A percentile compares a stretch with the other conserved stretches of the same genome.
Conservation (phyloP, 495 filamentous ascomycete species). For the Parathielavia hyrcaniae region DNA sequence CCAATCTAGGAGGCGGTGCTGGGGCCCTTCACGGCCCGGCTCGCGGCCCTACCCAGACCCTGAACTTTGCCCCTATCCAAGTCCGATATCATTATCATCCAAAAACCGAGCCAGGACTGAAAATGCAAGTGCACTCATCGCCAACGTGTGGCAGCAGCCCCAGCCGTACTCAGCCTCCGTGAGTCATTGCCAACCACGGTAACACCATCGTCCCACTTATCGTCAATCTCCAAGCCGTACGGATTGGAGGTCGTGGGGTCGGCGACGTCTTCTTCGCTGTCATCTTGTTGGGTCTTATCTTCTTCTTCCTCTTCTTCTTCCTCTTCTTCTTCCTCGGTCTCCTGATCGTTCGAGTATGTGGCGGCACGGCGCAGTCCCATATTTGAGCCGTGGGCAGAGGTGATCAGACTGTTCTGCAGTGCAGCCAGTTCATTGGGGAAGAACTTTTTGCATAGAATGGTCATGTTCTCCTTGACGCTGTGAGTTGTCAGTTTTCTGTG, state of each 20-base stretch:
- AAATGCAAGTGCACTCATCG: neutral
- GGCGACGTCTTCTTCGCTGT: neutral
- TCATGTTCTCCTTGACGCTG: conserved; percentile 15
- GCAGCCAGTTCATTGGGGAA: conserved; percentile 3
- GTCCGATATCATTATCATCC: too few relatives aligned
- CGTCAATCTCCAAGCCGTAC: neutral
- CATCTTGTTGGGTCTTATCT: neutral
- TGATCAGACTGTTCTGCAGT: neutral
- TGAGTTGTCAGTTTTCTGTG: neutral
- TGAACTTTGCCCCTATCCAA: too few relatives aligned
- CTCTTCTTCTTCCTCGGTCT: conserved; percentile 3
- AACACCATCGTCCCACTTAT: neutral
- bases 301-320: conserved; percentile 10
- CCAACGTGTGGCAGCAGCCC: neutral
- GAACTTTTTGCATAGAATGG: conserved; percentile 8
- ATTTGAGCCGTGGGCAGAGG: neutral
- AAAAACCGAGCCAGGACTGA: too few relatives aligned
- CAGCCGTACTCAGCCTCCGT: neutral
- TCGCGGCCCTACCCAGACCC: too few relatives aligned
- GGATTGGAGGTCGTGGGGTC: neutral
- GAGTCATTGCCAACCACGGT: neutral
- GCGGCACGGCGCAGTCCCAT: neutral
- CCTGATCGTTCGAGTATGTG: neutral
- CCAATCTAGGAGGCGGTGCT: too few relatives aligned
- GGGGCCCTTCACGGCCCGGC: too few relatives aligned